Evolutionary conservation across 2,329 filamentous ascomycete genomes (phyloP), one percentile per base, ranked within the genome.

Genomic region (Juglanconis sp.): DNA sequence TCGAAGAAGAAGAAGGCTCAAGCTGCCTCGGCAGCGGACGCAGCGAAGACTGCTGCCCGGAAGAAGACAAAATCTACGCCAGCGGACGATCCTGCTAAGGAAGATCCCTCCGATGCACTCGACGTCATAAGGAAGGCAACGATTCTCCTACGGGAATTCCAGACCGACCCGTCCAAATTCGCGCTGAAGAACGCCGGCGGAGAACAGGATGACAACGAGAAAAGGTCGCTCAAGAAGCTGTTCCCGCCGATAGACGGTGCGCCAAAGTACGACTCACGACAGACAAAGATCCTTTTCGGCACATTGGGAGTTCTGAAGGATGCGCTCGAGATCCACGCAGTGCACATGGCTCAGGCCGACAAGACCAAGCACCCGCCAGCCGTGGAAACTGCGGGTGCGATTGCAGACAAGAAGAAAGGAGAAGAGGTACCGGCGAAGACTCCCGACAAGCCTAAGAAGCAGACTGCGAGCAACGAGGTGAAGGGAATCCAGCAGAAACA

Each of bases 281-380:
- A 76, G 57, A 64, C 73, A 51, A 65, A 72, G 32, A 67, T 72
- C 2, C 65, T 78, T 9, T 63, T 72, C 46, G 74, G 73, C 15
- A 75, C 76, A 13, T 65, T 79, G 54, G 63, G 67, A 13, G 69
- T 75, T 4, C 63, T 79, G 54, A 73, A 74, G 63, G 72, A 70
- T 44, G 76, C 77, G 31, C 69, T 79, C 38, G 64, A 65, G 36
- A 65, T 65, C 9, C 72, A 73, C 65, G 49, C 63, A 44, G 58
- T 54, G 8, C 11, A 56, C 32, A 59, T 52, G 15, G 15, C 52
- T 9, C 58, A 63, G 17, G n/a, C 52, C 1, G 64, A 59, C 34
- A 57, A 53, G 15, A 34, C 51, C n/a, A 61, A 53, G 24, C 42
- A 40, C 13, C 17, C 40, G 5, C 11, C 48, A 15, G 40, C 38